Percentiles rank a stretch among this genome's conserved stretches.
Evolutionary conservation across 495 filamentous ascomycete species (phyloP).

Genomic region (Podospora pseudopauciseta): DNA sequence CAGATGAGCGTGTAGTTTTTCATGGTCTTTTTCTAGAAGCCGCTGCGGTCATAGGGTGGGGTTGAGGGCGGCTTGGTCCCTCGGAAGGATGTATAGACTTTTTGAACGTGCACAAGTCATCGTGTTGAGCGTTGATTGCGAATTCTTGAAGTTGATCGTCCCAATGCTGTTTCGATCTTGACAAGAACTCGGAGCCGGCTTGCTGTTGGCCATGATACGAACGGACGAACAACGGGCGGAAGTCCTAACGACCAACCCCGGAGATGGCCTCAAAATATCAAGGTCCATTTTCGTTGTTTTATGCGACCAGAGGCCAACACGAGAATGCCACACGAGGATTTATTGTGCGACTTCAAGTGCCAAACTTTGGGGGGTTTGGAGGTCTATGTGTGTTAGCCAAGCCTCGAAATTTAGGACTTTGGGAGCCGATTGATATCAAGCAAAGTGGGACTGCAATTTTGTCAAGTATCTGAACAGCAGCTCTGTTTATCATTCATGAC

Average conservation of each 20-base stretch:
- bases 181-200: background rate
- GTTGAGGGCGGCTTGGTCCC: background rate
- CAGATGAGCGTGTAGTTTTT: background rate
- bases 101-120: background rate
- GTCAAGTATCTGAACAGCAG: background rate
- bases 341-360: background rate
- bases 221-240: background rate
- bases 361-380: background rate
- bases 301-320: background rate
- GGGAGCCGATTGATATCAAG: background rate
- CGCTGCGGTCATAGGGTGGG: background rate
- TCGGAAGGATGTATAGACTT: slow-evolving; percentile 6
- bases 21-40: slow-evolving; percentile 1
- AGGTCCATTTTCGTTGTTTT: background rate
- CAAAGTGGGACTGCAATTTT: background rate
- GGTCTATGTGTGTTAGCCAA: background rate
- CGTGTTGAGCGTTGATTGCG: background rate
- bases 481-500: no score
- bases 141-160: background rate
- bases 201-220: background rate
- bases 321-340: background rate
- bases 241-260: background rate
- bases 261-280: background rate
- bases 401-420: background rate
- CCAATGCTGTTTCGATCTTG: background rate